Evolutionary conservation across 257 asterid species (phyloP).

Genomic region (Solanum infundibuliforme): DNA sequence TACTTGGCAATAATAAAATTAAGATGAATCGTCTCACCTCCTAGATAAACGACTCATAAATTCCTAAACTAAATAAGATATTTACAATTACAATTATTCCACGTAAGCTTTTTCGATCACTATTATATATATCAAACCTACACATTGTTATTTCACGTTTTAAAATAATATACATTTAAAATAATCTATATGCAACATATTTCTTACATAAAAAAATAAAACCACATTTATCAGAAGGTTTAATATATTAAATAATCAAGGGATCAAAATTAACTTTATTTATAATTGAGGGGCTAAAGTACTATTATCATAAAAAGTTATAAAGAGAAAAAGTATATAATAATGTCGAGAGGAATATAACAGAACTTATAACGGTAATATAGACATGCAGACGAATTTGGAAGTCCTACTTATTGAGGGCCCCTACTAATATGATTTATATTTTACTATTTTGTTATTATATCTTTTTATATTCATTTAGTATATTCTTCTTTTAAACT

Average conservation of each 20-base stretch:
- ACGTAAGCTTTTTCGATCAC: background rate
- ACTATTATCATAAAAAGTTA: background rate
- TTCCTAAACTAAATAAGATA: background rate
- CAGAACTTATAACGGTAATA: slow-evolving; percentile 58
- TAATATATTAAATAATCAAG: background rate
- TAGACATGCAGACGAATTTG: slow-evolving; percentile 26
- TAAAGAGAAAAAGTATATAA: background rate
- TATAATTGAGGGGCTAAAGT: background rate
- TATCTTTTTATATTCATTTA: background rate
- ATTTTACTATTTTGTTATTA: background rate
- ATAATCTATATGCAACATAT: background rate
- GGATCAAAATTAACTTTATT: background rate
- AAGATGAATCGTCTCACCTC: background rate
- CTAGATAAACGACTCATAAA: too few relatives aligned
- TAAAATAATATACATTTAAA: background rate
- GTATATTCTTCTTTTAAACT: background rate
- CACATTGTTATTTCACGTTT: background rate
- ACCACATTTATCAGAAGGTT: background rate
- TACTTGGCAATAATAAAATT: background rate
- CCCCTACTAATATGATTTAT: background rate
- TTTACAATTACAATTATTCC: background rate
- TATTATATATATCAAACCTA: background rate
- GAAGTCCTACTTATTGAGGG: slow-evolving; percentile 4
- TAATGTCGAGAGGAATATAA: background rate
- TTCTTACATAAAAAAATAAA: background rate